Percentiles rank a stretch among this genome's conserved stretches.
Evolutionary conservation across 768 basidiomycete genomes (phyloP).

Genomic region (Trichaptum fuscoviolaceum): DNA sequence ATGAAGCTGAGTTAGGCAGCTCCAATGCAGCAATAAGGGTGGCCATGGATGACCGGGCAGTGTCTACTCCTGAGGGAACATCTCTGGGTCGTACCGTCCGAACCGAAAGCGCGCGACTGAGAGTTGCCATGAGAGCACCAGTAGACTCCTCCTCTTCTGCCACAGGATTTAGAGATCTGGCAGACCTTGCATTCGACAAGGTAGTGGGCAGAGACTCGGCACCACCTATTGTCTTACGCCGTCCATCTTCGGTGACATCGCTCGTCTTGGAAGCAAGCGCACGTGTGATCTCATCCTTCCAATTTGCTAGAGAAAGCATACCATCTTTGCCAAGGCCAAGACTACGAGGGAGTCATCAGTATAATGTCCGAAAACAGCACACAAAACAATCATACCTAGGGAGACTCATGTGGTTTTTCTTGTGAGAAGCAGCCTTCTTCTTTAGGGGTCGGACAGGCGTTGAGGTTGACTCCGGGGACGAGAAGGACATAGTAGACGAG

Average conservation of each 20-base stretch:
- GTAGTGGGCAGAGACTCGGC: constrained; percentile 34
- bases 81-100: constrained; percentile 29
- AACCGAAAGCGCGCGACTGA: constrained; percentile 31
- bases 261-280: constrained; percentile 40
- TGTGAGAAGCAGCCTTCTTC: constrained; percentile 48
- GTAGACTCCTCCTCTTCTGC: constrained; percentile 34
- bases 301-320: constrained; percentile 42
- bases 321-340: constrained; percentile 59
- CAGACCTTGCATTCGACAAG: constrained; percentile 3
- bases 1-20: constrained; percentile 54
- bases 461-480: constrained; percentile 54
- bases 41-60: constrained; percentile 47
- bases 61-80: constrained; percentile 43
- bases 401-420: constrained; percentile 59
- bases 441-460: constrained; percentile 46
- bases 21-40: constrained; percentile 33
- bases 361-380: not conserved
- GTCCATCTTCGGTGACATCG: constrained; percentile 36
- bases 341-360: constrained; percentile 27
- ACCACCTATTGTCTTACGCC: constrained; percentile 42
- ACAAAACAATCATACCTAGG: constrained; percentile 43
- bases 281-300: constrained; percentile 50
- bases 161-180: constrained; percentile 31
- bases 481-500: constrained; percentile 30
- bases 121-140: constrained; percentile 1